Conservation (phyloP, 257 asterid genomes). For the Vinca minor region DNA sequence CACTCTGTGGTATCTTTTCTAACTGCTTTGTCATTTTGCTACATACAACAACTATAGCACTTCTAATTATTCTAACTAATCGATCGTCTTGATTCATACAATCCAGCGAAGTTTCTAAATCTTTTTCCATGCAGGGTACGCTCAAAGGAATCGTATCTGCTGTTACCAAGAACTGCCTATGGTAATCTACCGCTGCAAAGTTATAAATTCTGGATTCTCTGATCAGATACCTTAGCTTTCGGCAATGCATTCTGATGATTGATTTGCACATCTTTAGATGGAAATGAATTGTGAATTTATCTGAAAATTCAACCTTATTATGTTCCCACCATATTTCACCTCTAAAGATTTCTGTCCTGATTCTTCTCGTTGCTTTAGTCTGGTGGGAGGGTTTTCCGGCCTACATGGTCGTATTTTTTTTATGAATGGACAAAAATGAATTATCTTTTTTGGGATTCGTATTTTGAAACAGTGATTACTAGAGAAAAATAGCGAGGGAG, state of each 20-base stretch:
- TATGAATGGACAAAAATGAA: too few relatives aligned
- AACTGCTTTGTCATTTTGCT: not conserved
- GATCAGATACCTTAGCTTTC: not conserved
- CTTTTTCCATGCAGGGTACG: conserved; percentile 5
- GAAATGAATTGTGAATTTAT: not conserved
- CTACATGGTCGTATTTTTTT: not conserved
- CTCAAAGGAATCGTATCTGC: conserved; percentile 9
- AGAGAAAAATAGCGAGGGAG: too few relatives aligned
- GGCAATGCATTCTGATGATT: not conserved
- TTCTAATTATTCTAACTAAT: not conserved
- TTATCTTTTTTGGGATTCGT: too few relatives aligned
- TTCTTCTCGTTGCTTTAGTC: not conserved
- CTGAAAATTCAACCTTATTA: not conserved
- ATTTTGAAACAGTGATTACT: too few relatives aligned
- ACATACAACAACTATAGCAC: not conserved
- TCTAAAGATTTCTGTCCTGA: too few relatives aligned
- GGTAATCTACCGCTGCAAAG: not conserved
- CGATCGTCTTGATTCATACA: not conserved
- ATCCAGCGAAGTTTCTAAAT: not conserved
- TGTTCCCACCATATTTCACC: not conserved
- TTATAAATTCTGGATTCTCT: not conserved
- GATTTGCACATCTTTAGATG: not conserved
- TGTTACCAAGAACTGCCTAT: conserved; percentile 2
- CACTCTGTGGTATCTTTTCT: conserved; percentile 56
- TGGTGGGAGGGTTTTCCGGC: not conserved